Conservation (phyloP, 805 yeast genomes). For the Zygosaccharomyces siamensis region DNA sequence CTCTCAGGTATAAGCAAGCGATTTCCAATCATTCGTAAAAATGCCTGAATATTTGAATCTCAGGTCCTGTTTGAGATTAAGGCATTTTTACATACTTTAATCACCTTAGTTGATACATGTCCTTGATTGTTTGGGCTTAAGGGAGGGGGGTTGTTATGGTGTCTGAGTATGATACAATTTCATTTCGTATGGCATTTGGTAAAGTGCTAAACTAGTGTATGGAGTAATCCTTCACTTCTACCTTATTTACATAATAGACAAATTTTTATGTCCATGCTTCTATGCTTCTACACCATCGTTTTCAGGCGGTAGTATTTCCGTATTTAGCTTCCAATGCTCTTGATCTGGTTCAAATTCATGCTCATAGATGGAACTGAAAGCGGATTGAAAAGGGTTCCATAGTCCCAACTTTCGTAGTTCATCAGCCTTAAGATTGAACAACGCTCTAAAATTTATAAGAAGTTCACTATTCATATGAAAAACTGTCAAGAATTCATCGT, state of each 20-base stretch:
- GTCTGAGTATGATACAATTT: too few relatives aligned
- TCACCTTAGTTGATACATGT: too few relatives aligned
- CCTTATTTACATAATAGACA: neutral
- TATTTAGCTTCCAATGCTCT: neutral
- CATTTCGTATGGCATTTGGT: too few relatives aligned
- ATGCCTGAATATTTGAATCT: too few relatives aligned
- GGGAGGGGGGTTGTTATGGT: too few relatives aligned
- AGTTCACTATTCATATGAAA: constrained; percentile 29
- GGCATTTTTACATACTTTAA: too few relatives aligned
- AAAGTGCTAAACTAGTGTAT: too few relatives aligned
- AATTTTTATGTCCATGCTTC: neutral
- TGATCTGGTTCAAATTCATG: constrained; percentile 21
- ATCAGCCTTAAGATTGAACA: constrained; percentile 24
- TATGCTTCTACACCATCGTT: neutral
- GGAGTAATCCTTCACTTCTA: too few relatives aligned
- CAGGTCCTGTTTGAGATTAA: too few relatives aligned
- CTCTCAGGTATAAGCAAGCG: too few relatives aligned
- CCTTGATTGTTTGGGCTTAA: too few relatives aligned
- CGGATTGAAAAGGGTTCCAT: constrained; percentile 22
- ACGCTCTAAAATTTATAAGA: constrained; percentile 23
- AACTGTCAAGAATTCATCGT: constrained; percentile 26
- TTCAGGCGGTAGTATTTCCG: constrained; percentile 2
- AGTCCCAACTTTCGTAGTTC: constrained; percentile 21
- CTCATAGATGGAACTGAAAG: constrained; percentile 23
- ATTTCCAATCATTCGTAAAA: too few relatives aligned